Percentiles rank a stretch among this genome's conserved stretches.
These are phyloP conservation scores for Blastobotrys elegans DNA, from an alignment of 1,139 yeast species.

Conservation along the genomic window DNA sequence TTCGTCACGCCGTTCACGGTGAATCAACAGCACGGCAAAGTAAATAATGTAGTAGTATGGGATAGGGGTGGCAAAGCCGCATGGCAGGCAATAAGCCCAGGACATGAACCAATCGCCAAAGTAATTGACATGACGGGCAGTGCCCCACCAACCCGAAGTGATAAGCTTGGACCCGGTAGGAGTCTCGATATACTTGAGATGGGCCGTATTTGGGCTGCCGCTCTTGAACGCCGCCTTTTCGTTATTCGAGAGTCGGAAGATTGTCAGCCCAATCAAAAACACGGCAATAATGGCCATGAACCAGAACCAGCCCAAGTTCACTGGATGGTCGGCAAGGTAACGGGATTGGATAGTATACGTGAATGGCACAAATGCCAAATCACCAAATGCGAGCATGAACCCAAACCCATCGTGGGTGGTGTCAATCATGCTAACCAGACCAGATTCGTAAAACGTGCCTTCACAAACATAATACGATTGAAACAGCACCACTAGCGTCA, in stretches of 20 bases:
- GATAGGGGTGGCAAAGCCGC: conserved; percentile 75
- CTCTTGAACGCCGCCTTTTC: conserved; percentile 82
- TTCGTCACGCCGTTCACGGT: conserved; percentile 89
- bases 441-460: conserved; percentile 88
- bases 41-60: conserved; percentile 84
- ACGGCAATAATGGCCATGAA: conserved; percentile 39
- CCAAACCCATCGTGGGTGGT: conserved; percentile 96
- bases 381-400: conserved; percentile 92
- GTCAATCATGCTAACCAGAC: conserved; percentile 90
- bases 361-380: conserved; percentile 90
- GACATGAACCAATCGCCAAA: conserved; percentile 95
- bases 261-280: conserved; percentile 63
- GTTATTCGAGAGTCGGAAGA: conserved; percentile 77
- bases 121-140: conserved; percentile 88
- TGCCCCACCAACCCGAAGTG: conserved; percentile 95
- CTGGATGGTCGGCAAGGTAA: conserved; percentile 63
- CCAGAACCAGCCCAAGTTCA: conserved; percentile 47
- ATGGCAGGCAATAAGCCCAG: conserved; percentile 87
- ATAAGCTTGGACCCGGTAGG: conserved; percentile 74
- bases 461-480: conserved; percentile 85
- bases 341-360: conserved; percentile 83
- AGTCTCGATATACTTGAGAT: conserved; percentile 65
- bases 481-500: conserved; percentile 60
- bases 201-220: conserved; percentile 60
- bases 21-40: conserved; percentile 75